phyloP scores from a whole-genome alignment of 2,329 filamentous ascomycete genomes.

The Lachnellula occidentalis region DNA sequence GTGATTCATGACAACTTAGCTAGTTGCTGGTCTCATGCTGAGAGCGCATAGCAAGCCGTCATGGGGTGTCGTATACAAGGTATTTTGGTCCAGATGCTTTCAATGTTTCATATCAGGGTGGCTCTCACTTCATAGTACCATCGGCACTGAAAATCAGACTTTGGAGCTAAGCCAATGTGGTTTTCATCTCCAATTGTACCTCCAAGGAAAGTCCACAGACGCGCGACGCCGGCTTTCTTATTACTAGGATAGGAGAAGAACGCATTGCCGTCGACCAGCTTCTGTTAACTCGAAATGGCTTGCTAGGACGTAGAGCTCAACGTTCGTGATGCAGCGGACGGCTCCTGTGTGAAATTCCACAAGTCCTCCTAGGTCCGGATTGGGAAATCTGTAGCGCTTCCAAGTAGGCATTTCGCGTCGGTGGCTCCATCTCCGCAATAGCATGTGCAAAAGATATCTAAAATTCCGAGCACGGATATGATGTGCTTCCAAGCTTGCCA shows the following conservation, averaged over 20 bases:
- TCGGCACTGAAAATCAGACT: conserved; percentile 57
- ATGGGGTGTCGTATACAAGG: conserved; percentile 63
- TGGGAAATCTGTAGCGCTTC: conserved; percentile 65
- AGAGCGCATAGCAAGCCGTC: conserved; percentile 62
- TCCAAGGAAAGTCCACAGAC: conserved; percentile 68
- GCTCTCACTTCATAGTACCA: conserved; percentile 64
- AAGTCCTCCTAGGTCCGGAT: conserved; percentile 52
- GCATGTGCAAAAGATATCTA: conserved; percentile 53
- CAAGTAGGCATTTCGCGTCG: conserved; percentile 68
- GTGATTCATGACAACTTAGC: conserved; percentile 37
- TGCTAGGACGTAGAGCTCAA: conserved; percentile 66
- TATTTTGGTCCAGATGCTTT: conserved; percentile 79
- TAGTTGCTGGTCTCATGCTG: conserved; percentile 31
- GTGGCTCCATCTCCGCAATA: conserved; percentile 59
- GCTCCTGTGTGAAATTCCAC: conserved; percentile 57
- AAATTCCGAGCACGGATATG: conserved; percentile 48
- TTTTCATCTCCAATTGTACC: conserved; percentile 65
- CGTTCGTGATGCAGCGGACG: conserved; percentile 63
- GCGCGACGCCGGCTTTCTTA: conserved; percentile 47
- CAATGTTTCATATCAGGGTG: conserved; percentile 58
- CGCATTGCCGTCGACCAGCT: conserved; percentile 51
- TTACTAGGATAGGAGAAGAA: conserved; percentile 59
- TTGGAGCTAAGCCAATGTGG: conserved; percentile 68
- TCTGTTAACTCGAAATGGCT: conserved; percentile 64
- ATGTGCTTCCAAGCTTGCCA: conserved; percentile 32